Base-by-base conservation (phyloP, 2,329 filamentous ascomycete species). In the Fusarium sp. region DNA sequence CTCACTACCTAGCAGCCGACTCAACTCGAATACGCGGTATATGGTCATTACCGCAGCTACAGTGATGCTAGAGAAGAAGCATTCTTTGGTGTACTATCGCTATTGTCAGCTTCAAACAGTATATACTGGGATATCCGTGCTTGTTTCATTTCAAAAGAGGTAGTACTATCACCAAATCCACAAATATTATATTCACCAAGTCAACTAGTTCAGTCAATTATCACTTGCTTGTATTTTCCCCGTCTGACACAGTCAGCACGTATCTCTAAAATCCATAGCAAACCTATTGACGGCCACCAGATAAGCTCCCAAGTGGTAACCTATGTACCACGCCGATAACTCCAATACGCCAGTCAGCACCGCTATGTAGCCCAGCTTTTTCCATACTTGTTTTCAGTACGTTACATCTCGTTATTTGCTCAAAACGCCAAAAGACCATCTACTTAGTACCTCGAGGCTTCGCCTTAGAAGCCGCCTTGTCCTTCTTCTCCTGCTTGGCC, bases 401-500 rank as follows among this genome's bases (percentile, higher is more conserved):
- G 46, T 63, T 44, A 50, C 45, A 46, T 56, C 37, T 60, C 53
- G 28, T 52, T 57, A 19, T 26, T 57, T 28, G 16, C 18, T 44
- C 45, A 26, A 39, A 57, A 30, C 31, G 12, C 3, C 13, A 30
- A 23, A 43, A 28, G 18, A 19, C 23, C 31, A 25, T 19, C 31
- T 23, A 70, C 34, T 60, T 61, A 16, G 87, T 84, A 23, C 89
- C 91, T 67, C 93, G 89, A 16, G 95, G 94, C 83, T 95, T 97
- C 8, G 91, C 86, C 83, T 98, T 99, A 23, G 89, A 88, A 70
- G 93, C 93, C 71, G 94, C 94, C 88, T 98, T 99, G 71, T 94
- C 93, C 84, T 98, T 98, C 76, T 95, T 94, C 61, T 97, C 93
- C 68, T 93, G 89, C 87, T 98, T 99, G 73, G 91, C 86, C 83